Percentiles rank a stretch among this genome's conserved stretches.
Evolutionary conservation across 2,329 filamentous ascomycete genomes (phyloP).

Genomic region (Fusarium chlamydosporum): DNA sequence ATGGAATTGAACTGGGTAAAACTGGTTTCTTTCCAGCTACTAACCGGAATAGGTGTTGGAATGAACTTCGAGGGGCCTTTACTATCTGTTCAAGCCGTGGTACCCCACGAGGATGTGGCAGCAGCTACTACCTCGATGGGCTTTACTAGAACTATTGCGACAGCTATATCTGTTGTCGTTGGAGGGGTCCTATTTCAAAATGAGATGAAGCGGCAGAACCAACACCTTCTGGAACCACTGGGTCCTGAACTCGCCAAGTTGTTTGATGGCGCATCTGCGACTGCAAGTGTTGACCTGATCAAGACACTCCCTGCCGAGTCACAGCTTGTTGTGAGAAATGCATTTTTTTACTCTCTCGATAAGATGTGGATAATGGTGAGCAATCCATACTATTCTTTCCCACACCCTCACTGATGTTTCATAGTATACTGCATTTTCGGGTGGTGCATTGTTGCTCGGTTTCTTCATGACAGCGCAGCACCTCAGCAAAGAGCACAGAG

Average conservation of each 20-base stretch:
- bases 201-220: slow-evolving; percentile 67
- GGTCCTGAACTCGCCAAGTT: slow-evolving; percentile 61
- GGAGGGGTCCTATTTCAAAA: slow-evolving; percentile 82
- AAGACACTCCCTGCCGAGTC: slow-evolving; percentile 37
- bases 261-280: slow-evolving; percentile 68
- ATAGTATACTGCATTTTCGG: slow-evolving; percentile 45
- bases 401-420: no score
- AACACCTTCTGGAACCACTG: slow-evolving; percentile 61
- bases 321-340: slow-evolving; percentile 44
- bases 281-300: slow-evolving; percentile 70
- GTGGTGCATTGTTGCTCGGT: slow-evolving; percentile 32
- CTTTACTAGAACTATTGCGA: slow-evolving; percentile 74
- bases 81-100: slow-evolving; percentile 74
- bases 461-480: slow-evolving; percentile 46
- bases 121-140: slow-evolving; percentile 73
- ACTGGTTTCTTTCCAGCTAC: slow-evolving; percentile 69
- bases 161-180: slow-evolving; percentile 74
- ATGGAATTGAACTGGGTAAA: slow-evolving; percentile 63
- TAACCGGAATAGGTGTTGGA: slow-evolving; percentile 72
- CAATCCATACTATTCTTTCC: no score
- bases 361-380: slow-evolving; percentile 53
- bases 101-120: slow-evolving; percentile 71
- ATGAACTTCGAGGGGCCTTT: slow-evolving; percentile 74
- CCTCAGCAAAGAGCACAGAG: slow-evolving; percentile 43
- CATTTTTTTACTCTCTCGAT: slow-evolving; percentile 48